These are phyloP conservation scores for Pilaira anomala DNA, from an alignment of 192 early-diverging fungal genomes.

Conservation along the genomic window DNA sequence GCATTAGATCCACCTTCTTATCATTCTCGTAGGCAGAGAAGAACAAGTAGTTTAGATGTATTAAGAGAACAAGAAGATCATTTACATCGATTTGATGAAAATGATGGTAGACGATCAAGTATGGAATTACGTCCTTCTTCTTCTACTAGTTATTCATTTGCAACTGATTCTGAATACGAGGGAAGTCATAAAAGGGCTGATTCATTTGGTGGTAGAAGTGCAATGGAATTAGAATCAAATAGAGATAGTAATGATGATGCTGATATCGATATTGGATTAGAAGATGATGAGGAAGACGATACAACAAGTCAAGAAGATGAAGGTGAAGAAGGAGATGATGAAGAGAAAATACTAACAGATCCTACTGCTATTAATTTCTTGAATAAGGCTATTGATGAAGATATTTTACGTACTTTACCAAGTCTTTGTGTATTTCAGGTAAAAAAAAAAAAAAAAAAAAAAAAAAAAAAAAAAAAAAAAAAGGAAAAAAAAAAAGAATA, in stretches of 20 bases:
- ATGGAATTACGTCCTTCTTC: background rate
- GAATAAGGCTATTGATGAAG: constrained; percentile 35
- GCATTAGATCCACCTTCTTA: background rate
- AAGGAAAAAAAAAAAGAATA: background rate
- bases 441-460: background rate
- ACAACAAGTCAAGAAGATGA: constrained; percentile 8
- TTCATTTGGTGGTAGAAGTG: background rate
- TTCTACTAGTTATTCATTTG: background rate
- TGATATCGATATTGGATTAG: background rate
- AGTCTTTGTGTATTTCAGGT: constrained; percentile 41
- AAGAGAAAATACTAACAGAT: constrained; percentile 9
- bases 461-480: background rate
- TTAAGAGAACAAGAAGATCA: constrained; percentile 15
- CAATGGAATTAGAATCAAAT: constrained; percentile 5
- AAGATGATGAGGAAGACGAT: constrained; percentile 13
- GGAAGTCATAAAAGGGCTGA: background rate
- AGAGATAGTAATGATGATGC: background rate
- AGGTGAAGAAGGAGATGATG: constrained; percentile 13
- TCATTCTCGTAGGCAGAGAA: constrained; percentile 5
- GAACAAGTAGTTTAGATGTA: constrained; percentile 36
- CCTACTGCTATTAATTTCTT: constrained; percentile 16
- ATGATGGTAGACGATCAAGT: background rate
- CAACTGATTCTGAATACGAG: background rate
- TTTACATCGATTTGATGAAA: background rate
- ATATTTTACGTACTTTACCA: constrained; percentile 36